Evolutionary conservation across 2,329 filamentous ascomycete species (phyloP), one percentile per base, ranked within the genome.

Genomic region (Colletotrichum navitas): DNA sequence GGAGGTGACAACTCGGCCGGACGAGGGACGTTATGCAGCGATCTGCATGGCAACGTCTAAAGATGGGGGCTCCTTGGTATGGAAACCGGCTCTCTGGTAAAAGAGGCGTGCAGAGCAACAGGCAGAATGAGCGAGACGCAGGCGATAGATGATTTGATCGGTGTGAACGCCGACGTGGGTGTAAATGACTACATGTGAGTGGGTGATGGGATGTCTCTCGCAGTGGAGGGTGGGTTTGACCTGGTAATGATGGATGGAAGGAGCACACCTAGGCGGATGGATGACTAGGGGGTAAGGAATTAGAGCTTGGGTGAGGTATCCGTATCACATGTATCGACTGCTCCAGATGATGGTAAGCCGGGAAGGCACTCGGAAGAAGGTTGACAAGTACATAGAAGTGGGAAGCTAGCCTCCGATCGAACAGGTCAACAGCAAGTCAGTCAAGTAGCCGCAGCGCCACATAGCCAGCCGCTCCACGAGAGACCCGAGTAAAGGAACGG

Each of bases 21-120:
- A 63, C 58, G 64, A 71, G 68, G 59, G 51, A 71, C 68, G 59
- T 64, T 71, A 64, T 71, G 68, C 65, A 71, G 65, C 65, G 68
- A 71, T 71, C 65, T 71, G 65, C 68, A 71, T 55, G 60, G 54
- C 45, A 64, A 29, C 55, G 52, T 63, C n/a, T 67, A 36, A 52
- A 68, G 58, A 59, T 68, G 65, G 65, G 64, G 69, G 41, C 55
- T 68, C 64, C 65, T 59, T 69, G 65, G 45, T 41, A 58, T 60
- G 65, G 60, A 60, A 59, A 64, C 69, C 69, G 36, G 54, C 36
- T 64, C 58, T 68, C 54, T 68, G 69, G 69, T 56, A 68, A 71
- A 69, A 63, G 66, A 71, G 65, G 65, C 59, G 65, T 64, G 60
- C 18, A 36, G 34, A 36, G 39, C 18, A 49, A 34, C 36, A n/a